A percentile compares a stretch with the other conserved stretches of the same genome.
These are phyloP conservation scores for Pseudogymnoascus sp. DNA, from an alignment of 2,329 filamentous ascomycete genomes.

Conservation along the genomic window DNA sequence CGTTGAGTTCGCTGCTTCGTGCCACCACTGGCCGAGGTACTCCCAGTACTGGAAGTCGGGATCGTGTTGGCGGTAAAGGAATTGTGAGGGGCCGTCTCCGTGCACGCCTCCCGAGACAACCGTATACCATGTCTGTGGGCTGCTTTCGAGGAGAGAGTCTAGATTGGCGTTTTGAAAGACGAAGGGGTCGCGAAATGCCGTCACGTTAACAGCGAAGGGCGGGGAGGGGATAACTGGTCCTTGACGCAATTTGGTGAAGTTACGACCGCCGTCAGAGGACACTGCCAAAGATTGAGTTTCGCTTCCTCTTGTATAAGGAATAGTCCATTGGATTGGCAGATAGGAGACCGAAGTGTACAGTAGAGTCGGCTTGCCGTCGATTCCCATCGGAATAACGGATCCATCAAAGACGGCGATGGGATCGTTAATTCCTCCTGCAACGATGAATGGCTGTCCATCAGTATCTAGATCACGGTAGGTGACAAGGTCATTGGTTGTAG, in stretches of 20 bases:
- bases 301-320: slow-evolving; percentile 38
- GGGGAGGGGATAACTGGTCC: slow-evolving; percentile 34
- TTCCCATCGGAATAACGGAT: slow-evolving; percentile 36
- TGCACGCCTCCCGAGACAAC: slow-evolving; percentile 36
- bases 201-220: slow-evolving; percentile 36
- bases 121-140: slow-evolving; percentile 32
- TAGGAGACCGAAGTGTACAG: slow-evolving; percentile 39
- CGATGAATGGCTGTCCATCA: not conserved
- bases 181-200: slow-evolving; percentile 37
- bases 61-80: slow-evolving; percentile 35
- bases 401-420: slow-evolving; percentile 40
- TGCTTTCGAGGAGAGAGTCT: slow-evolving; percentile 30
- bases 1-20: slow-evolving; percentile 33
- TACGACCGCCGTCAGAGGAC: slow-evolving; percentile 29
- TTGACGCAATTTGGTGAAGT: slow-evolving; percentile 34
- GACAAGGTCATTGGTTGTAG: slow-evolving; percentile 37
- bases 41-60: slow-evolving; percentile 34
- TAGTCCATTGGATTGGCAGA: slow-evolving; percentile 40
- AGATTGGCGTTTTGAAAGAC: slow-evolving; percentile 35
- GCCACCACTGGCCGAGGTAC: slow-evolving; percentile 34
- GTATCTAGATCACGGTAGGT: slow-evolving; percentile 34
- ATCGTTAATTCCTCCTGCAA: slow-evolving; percentile 35
- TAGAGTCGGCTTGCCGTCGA: slow-evolving; percentile 37
- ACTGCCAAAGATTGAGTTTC: slow-evolving; percentile 40
- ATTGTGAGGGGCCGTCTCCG: slow-evolving; percentile 32